Evolutionary conservation across 768 basidiomycete species (phyloP).

Genomic region (Coprinopsis strossmayeri): DNA sequence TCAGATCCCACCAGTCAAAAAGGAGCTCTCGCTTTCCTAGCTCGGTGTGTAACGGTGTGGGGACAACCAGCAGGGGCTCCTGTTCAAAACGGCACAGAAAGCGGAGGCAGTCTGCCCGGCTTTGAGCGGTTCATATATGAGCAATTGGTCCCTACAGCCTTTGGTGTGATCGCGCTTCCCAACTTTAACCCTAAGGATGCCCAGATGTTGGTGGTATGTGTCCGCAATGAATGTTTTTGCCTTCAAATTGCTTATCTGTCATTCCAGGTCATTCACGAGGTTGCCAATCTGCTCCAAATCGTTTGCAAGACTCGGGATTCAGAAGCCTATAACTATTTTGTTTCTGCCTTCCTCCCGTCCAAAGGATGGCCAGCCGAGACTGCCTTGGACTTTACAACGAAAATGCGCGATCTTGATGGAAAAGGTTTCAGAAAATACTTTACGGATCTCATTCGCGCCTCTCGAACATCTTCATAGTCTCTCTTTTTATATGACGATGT

Average conservation of each 20-base stretch:
- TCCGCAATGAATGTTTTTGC: not conserved
- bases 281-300: constrained; percentile 77
- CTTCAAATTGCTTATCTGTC: not conserved
- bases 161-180: constrained; percentile 71
- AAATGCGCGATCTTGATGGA: constrained; percentile 66
- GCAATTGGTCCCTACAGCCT: constrained; percentile 72
- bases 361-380: constrained; percentile 80
- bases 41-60: constrained; percentile 62
- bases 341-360: constrained; percentile 76
- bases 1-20: constrained; percentile 75
- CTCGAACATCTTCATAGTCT: constrained; percentile 54
- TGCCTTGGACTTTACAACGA: constrained; percentile 70
- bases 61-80: constrained; percentile 41
- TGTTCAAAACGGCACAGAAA: constrained; percentile 27
- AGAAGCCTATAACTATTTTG: constrained; percentile 80
- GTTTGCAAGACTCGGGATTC: constrained; percentile 70
- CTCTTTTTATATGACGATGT: no score
- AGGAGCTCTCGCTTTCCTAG: constrained; percentile 74
- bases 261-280: constrained; percentile 78
- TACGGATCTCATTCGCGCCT: constrained; percentile 73
- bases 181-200: constrained; percentile 88
- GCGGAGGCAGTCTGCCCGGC: constrained; percentile 57
- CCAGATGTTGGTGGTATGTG: constrained; percentile 73
- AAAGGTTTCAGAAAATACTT: constrained; percentile 84
- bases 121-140: constrained; percentile 93